phyloP scores from a whole-genome alignment of 768 basidiomycete species.

The Serendipita indica region DNA sequence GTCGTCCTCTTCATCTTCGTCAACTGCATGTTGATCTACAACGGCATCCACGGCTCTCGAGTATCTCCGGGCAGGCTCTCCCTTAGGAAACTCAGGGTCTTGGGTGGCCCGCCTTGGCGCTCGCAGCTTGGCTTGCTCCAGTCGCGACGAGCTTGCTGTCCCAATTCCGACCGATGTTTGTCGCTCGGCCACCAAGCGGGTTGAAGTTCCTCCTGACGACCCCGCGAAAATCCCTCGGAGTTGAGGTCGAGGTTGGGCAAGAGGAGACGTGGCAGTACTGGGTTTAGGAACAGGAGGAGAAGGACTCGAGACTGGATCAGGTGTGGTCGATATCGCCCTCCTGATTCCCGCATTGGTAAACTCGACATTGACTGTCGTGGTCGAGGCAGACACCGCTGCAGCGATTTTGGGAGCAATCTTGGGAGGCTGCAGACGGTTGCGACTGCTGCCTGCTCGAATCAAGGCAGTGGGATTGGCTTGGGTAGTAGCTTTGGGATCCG shows the following conservation, averaged over 20 bases:
- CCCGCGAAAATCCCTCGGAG: constrained; percentile 90
- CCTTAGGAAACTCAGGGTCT: constrained; percentile 3
- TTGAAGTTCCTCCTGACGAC: constrained; percentile 37
- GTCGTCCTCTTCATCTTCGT: constrained; percentile 30
- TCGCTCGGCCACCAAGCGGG: constrained; percentile 23
- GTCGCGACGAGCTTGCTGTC: constrained; percentile 15
- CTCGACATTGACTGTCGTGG: constrained; percentile 92
- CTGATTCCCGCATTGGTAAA: constrained; percentile 62
- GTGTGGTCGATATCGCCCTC: constrained; percentile 32
- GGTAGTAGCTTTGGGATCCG: constrained; percentile 41
- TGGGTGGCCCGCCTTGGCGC: constrained; percentile 7
- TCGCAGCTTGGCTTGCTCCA: background rate
- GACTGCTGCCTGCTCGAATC: background rate
- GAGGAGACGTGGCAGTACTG: background rate
- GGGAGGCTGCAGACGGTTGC: constrained; percentile 18
- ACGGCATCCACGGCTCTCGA: constrained; percentile 68
- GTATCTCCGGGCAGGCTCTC: constrained; percentile 21
- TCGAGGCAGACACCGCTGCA: constrained; percentile 72
- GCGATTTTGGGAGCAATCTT: constrained; percentile 63
- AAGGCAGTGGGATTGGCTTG: background rate
- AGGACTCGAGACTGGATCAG: background rate
- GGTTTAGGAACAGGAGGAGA: background rate
- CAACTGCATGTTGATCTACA: constrained; percentile 23
- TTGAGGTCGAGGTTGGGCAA: constrained; percentile 15
- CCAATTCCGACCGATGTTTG: constrained; percentile 11